These are phyloP conservation scores for Larix kaempferi DNA, from an alignment of 75 land plant genomes.

Conservation along the genomic window DNA sequence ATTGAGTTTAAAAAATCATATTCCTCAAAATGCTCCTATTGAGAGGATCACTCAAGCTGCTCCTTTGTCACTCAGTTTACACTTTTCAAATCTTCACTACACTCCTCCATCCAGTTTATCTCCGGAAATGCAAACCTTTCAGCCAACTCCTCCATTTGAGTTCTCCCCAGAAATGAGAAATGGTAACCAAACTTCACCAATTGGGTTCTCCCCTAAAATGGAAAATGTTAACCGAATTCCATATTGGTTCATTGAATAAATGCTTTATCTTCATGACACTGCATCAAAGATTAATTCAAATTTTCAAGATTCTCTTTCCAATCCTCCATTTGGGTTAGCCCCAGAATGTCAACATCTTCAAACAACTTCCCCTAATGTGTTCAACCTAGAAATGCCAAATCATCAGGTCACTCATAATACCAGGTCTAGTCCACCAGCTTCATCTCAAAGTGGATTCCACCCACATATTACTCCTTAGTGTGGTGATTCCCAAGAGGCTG, in stretches of 20 bases:
- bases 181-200: not conserved
- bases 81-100: not conserved
- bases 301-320: not conserved
- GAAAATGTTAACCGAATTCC: not conserved
- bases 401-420: not conserved
- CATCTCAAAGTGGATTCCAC: not conserved
- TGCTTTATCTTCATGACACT: not conserved
- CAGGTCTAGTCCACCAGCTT: not conserved
- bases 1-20: not conserved
- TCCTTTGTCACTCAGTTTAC: not conserved
- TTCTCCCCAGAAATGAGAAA: not conserved
- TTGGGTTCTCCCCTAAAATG: not conserved
- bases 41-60: not conserved
- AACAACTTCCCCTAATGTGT: not conserved
- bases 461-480: not conserved
- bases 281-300: not conserved
- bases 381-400: not conserved
- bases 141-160: not conserved
- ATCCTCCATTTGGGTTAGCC: conserved; percentile 2
- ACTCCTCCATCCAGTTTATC: not conserved
- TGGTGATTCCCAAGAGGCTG: not conserved
- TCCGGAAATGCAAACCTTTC: not conserved
- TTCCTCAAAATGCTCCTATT: not conserved
- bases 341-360: not conserved
- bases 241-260: not conserved